These are phyloP conservation scores for Elongisporangium prolatum DNA, from an alignment of 352 stramenopile genomes.

Conservation along the genomic window DNA sequence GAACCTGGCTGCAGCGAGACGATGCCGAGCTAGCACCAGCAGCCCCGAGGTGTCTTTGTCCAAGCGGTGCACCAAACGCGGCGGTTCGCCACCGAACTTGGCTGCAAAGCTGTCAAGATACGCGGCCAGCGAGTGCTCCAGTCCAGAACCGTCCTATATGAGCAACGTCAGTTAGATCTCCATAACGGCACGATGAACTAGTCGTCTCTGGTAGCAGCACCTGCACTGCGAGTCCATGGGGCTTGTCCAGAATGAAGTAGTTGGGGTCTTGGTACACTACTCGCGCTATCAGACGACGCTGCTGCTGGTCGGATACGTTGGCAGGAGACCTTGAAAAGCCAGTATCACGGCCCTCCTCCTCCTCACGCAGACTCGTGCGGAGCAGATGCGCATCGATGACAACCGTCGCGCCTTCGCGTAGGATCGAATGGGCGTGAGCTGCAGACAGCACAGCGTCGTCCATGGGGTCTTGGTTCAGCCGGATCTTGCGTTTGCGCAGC, in stretches of 20 bases:
- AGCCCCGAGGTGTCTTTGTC: conserved; percentile 69
- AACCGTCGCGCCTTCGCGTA: conserved; percentile 35
- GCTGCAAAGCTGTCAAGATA: conserved; percentile 41
- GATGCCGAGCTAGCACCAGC: conserved; percentile 59
- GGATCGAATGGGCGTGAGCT: conserved; percentile 25
- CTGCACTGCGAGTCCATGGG: conserved; percentile 60
- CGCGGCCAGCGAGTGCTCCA: conserved; percentile 32
- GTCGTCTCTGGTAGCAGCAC: conserved; percentile 5
- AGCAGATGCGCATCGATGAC: conserved; percentile 54
- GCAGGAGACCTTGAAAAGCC: neutral
- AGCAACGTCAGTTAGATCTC: neutral
- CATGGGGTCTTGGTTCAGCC: conserved; percentile 14
- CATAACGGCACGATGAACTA: neutral
- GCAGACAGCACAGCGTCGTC: neutral
- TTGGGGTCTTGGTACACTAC: conserved; percentile 50
- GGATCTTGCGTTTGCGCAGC: conserved; percentile 68
- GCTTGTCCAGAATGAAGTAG: conserved; percentile 67
- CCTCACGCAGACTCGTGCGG: conserved; percentile 16
- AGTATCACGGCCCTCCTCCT: conserved; percentile 1
- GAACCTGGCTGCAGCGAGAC: conserved; percentile 61
- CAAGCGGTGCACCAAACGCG: conserved; percentile 59
- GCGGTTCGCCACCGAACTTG: conserved; percentile 15
- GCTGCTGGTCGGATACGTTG: neutral
- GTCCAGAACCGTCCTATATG: conserved; percentile 30
- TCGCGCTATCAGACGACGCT: conserved; percentile 17